Evolutionary conservation across 192 early-diverging fungal genomes (phyloP), one percentile per base, ranked within the genome.

Genomic region (Chytriomyces sp.): DNA sequence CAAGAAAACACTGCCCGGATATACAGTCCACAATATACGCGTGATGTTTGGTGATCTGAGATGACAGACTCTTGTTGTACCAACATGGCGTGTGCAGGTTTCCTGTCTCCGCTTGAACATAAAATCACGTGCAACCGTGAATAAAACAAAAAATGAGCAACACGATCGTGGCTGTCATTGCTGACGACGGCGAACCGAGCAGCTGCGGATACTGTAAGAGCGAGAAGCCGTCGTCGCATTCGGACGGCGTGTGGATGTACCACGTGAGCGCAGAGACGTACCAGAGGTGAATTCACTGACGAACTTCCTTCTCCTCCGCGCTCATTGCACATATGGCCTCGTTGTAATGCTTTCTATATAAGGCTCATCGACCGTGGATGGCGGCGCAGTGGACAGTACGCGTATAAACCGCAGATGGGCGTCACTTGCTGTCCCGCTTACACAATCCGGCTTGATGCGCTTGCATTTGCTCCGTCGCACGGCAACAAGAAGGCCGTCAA

Each of bases 381-480:
- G 93, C 83, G 93, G 75, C 87, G 93, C 48, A 89, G 88, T 50
- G 92, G 92, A 2, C 60, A 86, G 18, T 94, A 94, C 67, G 62
- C 91, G 7, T 95, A 95, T 86, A 94, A 91, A 69, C 93, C 93
- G 0, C 81, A 89, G 48, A 77, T 92, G 10, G 64, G 83, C 2
- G 75, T 82, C 13, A 92, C 89, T 49, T 95, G 92, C 72, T 93
- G 92, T 82, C 92, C 91, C 0, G 86, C 89, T 50, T 91, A 93
- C 75, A 91, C 93, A 0, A 95, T 93, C 66, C 87, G 92, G 43
- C 77, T 92, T 69, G 80, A 90, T 60, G 86, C 87, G 6, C 78
- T 49, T 8, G 77, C 87, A 71, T 94, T 91, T 75, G 64, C 76
- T 44, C 68, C 61, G 66, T 49, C 73, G n/a, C 8, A 7, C 72